Evolutionary conservation across 2,329 filamentous ascomycete genomes (phyloP).

Genomic region (Alternaria solani): DNA sequence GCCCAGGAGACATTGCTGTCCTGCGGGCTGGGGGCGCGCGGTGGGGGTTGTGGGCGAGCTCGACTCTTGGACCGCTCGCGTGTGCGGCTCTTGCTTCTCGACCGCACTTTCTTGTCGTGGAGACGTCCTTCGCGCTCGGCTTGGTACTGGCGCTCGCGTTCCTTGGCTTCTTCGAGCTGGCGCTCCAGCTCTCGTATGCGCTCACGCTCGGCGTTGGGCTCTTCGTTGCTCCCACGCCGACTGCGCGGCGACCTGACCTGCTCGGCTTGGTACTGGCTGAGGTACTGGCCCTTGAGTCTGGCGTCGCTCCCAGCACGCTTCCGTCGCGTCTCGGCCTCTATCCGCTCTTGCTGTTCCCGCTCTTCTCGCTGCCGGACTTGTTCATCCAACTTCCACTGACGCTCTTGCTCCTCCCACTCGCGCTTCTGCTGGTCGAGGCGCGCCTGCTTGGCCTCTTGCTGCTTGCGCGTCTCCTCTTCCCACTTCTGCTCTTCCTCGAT

Average conservation of each 20-base stretch:
- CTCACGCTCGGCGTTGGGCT: constrained; percentile 65
- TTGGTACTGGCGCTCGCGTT: constrained; percentile 71
- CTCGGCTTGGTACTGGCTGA: constrained; percentile 85
- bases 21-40: constrained; percentile 52
- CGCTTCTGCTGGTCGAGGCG: constrained; percentile 72
- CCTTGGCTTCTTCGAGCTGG: constrained; percentile 72
- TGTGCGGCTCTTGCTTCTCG: constrained; percentile 47
- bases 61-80: constrained; percentile 48
- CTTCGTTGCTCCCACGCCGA: constrained; percentile 51
- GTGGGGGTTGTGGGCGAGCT: constrained; percentile 43
- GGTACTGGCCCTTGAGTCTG: constrained; percentile 79
- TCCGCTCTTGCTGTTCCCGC: constrained; percentile 68
- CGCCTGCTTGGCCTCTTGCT: constrained; percentile 66
- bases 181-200: constrained; percentile 83
- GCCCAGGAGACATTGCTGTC: constrained; percentile 71
- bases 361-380: constrained; percentile 76
- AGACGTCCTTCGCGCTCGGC: constrained; percentile 64
- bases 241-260: constrained; percentile 56
- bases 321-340: constrained; percentile 72
- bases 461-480: constrained; percentile 69
- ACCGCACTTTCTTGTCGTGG: constrained; percentile 49
- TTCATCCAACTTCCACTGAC: constrained; percentile 79
- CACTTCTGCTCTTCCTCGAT: constrained; percentile 71
- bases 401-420: constrained; percentile 80
- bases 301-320: constrained; percentile 69